Evolutionary conservation across 2,329 filamentous ascomycete genomes (phyloP).

Genomic region (Pseudohalonectria lignicola): DNA sequence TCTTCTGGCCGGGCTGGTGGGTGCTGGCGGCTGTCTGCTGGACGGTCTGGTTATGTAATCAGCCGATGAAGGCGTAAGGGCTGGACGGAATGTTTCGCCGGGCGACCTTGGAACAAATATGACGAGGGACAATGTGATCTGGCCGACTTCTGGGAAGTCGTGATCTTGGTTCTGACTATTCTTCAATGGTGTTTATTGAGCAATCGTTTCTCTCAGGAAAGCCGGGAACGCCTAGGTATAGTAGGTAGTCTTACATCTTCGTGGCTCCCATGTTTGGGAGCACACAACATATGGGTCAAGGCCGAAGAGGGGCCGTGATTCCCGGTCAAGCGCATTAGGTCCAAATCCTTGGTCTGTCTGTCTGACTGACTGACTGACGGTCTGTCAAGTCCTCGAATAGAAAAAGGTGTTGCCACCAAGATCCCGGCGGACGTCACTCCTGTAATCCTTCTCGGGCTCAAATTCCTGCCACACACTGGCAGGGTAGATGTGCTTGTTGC

Average conservation of each 20-base stretch:
- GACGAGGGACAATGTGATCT: conserved; percentile 4
- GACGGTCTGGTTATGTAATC: conserved; percentile 16
- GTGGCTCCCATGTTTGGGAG: no score
- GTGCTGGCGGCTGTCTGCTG: conserved; percentile 27
- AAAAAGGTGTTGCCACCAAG: conserved; percentile 89
- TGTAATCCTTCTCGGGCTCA: conserved; percentile 80
- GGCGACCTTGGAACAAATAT: no score
- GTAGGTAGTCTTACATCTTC: no score
- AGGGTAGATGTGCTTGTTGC: conserved; percentile 96
- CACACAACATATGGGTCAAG: no score
- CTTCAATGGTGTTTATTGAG: background rate
- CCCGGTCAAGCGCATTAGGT: no score
- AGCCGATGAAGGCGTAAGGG: background rate
- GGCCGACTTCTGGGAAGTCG: conserved; percentile 1
- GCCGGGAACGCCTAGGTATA: background rate
- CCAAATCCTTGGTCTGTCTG: no score
- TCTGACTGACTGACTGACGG: conserved; percentile 19
- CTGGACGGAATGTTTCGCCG: conserved; percentile 20
- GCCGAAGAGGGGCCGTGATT: no score
- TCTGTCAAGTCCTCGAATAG: conserved; percentile 42
- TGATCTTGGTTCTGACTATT: background rate
- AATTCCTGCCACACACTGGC: conserved; percentile 95
- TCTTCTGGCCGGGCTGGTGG: conserved; percentile 49
- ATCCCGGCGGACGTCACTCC: conserved; percentile 67
- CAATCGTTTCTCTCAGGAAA: background rate